These are phyloP conservation scores for Citrullus amarus DNA, from an alignment of 306 rosid species.

Conservation along the genomic window DNA sequence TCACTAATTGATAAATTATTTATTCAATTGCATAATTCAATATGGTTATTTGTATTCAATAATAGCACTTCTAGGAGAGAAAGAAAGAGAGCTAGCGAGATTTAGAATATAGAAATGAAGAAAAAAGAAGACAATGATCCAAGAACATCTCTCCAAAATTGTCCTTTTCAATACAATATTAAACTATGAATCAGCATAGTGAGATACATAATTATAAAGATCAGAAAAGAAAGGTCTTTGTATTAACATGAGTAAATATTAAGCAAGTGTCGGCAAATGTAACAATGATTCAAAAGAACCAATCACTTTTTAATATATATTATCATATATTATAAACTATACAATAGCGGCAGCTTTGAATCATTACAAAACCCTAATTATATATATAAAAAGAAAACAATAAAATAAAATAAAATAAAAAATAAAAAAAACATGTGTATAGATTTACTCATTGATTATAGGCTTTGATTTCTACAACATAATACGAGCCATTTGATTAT, in stretches of 20 bases:
- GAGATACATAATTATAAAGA: background rate
- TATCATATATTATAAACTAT: background rate
- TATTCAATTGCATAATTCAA: background rate
- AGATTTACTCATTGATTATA: background rate
- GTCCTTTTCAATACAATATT: background rate
- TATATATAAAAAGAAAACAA: too few species aligned
- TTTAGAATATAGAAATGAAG: background rate
- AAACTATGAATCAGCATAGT: background rate
- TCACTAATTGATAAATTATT: background rate
- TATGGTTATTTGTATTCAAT: background rate
- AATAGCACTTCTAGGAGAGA: background rate
- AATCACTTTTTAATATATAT: background rate
- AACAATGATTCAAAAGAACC: background rate
- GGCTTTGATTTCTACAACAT: slow-evolving; percentile 29
- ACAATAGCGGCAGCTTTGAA: background rate
- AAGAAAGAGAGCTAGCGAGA: background rate
- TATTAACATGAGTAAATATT: background rate
- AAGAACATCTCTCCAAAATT: background rate
- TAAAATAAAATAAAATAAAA: background rate
- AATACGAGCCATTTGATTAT: slow-evolving; percentile 44
- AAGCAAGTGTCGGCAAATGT: background rate
- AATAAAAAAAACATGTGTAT: background rate
- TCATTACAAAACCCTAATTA: background rate
- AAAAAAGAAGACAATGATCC: background rate
- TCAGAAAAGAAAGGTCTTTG: background rate